Evolutionary conservation across 2,329 filamentous ascomycete species (phyloP).

Genomic region (Sporothrix globosa): DNA sequence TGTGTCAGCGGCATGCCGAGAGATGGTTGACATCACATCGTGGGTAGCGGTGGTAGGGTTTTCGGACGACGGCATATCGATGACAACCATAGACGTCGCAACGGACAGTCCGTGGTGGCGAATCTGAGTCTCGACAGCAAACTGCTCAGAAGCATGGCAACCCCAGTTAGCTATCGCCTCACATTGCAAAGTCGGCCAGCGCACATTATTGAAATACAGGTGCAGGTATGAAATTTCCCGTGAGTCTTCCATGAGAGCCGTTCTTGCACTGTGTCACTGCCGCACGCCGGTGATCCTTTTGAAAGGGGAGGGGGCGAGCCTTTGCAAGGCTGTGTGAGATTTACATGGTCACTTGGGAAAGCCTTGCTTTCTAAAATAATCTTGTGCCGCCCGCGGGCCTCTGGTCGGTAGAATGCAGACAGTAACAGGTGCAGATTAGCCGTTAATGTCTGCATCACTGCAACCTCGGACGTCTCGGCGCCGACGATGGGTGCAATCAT

Average conservation of each 20-base stretch:
- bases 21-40: conserved; percentile 72
- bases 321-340: background rate
- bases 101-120: conserved; percentile 70
- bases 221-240: background rate
- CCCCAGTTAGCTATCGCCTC: background rate
- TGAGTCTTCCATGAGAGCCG: background rate
- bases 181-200: background rate
- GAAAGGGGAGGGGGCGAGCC: background rate
- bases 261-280: background rate
- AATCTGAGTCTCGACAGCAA: conserved; percentile 83
- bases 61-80: conserved; percentile 61
- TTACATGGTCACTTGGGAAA: conserved; percentile 79
- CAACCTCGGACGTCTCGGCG: conserved; percentile 71
- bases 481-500: conserved; percentile 76
- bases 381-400: conserved; percentile 64
- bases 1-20: conserved; percentile 70
- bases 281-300: background rate
- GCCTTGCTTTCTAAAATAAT: conserved; percentile 86
- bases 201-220: background rate
- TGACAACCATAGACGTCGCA: conserved; percentile 70
- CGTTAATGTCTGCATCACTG: conserved; percentile 86
- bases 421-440: conserved; percentile 80
- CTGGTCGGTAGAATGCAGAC: conserved; percentile 78
- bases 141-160: conserved; percentile 52
- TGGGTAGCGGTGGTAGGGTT: conserved; percentile 67